phyloP scores from a whole-genome alignment of 768 basidiomycete species.

The Boletellus sp. region DNA sequence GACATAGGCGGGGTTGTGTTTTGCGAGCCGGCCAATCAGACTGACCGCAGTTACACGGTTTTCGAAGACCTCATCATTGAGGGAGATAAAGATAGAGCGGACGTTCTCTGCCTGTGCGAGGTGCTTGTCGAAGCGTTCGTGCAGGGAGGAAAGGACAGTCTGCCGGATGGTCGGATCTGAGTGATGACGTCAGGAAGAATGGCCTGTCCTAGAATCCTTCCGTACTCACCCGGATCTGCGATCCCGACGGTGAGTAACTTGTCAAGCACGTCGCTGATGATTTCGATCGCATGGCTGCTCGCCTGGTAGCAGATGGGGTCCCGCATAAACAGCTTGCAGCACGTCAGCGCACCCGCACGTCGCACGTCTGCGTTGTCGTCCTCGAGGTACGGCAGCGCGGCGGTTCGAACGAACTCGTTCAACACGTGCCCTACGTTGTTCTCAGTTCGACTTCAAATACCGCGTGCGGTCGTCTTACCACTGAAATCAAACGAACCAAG shows the following conservation, averaged over 20 bases:
- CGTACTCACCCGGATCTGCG: conserved; percentile 79
- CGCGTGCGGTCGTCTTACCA: conserved; percentile 43
- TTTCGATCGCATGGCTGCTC: conserved; percentile 92
- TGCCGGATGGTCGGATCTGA: conserved; percentile 74
- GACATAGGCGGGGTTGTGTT: conserved; percentile 96
- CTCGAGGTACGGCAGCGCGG: conserved; percentile 90
- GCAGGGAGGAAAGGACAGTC: conserved; percentile 80
- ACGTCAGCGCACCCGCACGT: conserved; percentile 85
- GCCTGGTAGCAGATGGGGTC: conserved; percentile 97
- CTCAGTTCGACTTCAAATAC: conserved; percentile 9
- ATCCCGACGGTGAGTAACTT: conserved; percentile 93
- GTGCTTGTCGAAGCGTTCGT: conserved; percentile 94
- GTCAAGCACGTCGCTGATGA: conserved; percentile 97
- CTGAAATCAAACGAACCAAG: conserved; percentile 93
- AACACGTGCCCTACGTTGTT: conserved; percentile 70
- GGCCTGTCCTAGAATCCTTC: neutral
- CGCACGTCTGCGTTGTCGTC: conserved; percentile 87
- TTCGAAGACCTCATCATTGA: conserved; percentile 95
- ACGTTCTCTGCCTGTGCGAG: conserved; percentile 98
- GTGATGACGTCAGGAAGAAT: conserved; percentile 6
- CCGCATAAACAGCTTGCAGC: conserved; percentile 85
- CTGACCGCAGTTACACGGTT: conserved; percentile 88
- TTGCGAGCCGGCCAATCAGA: conserved; percentile 89
- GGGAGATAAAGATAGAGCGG: conserved; percentile 92
- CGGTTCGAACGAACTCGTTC: conserved; percentile 92